Evolutionary conservation across 371 early-diverging fungal species (phyloP).

Genomic region (Mucor saturninus): DNA sequence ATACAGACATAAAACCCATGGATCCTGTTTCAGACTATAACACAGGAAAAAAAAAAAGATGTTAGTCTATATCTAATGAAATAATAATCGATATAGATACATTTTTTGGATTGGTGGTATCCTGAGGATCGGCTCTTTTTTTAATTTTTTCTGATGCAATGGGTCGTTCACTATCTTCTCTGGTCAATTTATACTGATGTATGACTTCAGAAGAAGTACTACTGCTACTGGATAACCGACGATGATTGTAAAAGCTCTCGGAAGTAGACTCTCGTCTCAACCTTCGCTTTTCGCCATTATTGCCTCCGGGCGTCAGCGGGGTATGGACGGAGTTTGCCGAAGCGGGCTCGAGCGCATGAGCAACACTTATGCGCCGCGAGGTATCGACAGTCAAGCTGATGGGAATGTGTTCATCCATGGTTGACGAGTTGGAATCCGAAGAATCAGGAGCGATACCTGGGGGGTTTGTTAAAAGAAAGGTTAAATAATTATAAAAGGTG

Average conservation of each 20-base stretch:
- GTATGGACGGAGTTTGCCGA: not conserved
- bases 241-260: constrained; percentile 5
- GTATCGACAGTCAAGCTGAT: not conserved
- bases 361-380: not conserved
- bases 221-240: constrained; percentile 13
- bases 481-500: too few relatives aligned
- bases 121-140: constrained; percentile 34
- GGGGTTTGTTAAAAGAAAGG: too few relatives aligned
- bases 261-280: constrained; percentile 6
- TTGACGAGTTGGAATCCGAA: constrained; percentile 34
- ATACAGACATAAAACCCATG: constrained; percentile 38
- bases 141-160: constrained; percentile 58
- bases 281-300: constrained; percentile 25
- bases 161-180: constrained; percentile 50
- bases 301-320: not conserved
- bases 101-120: constrained; percentile 21
- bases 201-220: constrained; percentile 9
- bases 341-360: not conserved
- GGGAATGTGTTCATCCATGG: constrained; percentile 24
- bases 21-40: constrained; percentile 10
- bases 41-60: too few relatives aligned
- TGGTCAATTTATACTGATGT: constrained; percentile 43
- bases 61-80: not conserved
- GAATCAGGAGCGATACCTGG: constrained; percentile 31
- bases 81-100: not conserved